Evolutionary conservation across 257 asterid species (phyloP).

Genomic region (Schizonepeta tenuifolia): DNA sequence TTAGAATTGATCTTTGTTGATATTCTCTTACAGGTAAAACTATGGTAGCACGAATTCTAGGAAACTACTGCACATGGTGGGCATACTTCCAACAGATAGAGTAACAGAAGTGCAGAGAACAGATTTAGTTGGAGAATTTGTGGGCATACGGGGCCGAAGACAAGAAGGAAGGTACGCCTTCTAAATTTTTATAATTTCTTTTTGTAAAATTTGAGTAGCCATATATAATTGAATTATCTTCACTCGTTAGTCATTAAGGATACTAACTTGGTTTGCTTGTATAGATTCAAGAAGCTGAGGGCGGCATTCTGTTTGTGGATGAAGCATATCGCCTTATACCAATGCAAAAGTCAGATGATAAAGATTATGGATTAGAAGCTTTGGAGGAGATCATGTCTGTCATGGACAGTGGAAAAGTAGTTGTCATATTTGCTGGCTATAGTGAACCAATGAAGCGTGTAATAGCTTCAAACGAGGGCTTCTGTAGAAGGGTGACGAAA

Average conservation of each 20-base stretch:
- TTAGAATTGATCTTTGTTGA: not conserved
- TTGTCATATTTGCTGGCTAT: conserved; percentile 93
- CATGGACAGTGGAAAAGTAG: conserved; percentile 88
- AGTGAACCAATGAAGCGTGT: conserved; percentile 96
- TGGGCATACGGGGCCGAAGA: conserved; percentile 85
- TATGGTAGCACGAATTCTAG: conserved; percentile 83
- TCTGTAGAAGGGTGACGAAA: conserved; percentile 91
- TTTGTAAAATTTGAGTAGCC: not conserved
- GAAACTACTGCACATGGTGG: conserved; percentile 81
- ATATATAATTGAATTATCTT: not conserved
- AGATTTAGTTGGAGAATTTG: conserved; percentile 86
- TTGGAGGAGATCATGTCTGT: conserved; percentile 94
- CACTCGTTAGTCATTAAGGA: not conserved
- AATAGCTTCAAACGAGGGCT: conserved; percentile 82
- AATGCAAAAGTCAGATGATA: conserved; percentile 76
- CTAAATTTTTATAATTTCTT: not conserved
- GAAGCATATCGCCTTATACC: conserved; percentile 95
- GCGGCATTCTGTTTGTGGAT: conserved; percentile 91
- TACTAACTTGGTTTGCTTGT: conserved; percentile 24
- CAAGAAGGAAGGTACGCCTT: conserved; percentile 69
- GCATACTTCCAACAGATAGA: conserved; percentile 76
- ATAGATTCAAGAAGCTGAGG: conserved; percentile 89
- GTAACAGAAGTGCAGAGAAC: conserved; percentile 96
- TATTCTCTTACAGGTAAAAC: conserved; percentile 67
- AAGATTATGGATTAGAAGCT: conserved; percentile 90